Evolutionary conservation across 2,329 filamentous ascomycete species (phyloP).

Genomic region (Tolypocladium sp.): DNA sequence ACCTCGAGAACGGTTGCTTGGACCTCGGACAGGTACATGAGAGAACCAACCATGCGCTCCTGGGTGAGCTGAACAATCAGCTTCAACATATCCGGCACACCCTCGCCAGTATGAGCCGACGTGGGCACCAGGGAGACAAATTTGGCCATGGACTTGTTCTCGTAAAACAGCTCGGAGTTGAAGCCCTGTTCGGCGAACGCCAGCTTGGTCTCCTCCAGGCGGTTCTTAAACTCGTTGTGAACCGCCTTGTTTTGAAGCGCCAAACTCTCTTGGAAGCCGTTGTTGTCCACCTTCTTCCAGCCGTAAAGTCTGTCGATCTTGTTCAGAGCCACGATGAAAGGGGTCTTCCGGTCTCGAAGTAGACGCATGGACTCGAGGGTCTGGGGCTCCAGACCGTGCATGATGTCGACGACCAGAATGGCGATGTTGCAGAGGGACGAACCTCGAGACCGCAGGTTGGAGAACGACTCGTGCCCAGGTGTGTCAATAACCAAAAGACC

Average conservation of each 20-base stretch:
- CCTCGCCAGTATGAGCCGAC: slow-evolving; percentile 96
- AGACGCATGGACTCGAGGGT: slow-evolving; percentile 96
- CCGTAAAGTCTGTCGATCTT: slow-evolving; percentile 99
- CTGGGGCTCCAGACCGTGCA: slow-evolving; percentile 97
- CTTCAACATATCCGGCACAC: slow-evolving; percentile 98
- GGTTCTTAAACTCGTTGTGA: slow-evolving; percentile 87
- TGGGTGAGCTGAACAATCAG: slow-evolving; percentile 86
- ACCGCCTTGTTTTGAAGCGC: slow-evolving; percentile 85
- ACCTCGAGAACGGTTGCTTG: slow-evolving; percentile 97
- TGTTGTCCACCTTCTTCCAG: slow-evolving; percentile 98
- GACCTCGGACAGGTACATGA: slow-evolving; percentile 98
- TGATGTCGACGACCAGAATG: slow-evolving; percentile 97
- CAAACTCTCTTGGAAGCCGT: slow-evolving; percentile 91
- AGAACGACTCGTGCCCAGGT: slow-evolving; percentile 99
- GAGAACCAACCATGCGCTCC: slow-evolving; percentile 90
- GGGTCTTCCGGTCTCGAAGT: slow-evolving; percentile 86
- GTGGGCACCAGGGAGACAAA: slow-evolving; percentile 95
- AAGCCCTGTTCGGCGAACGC: slow-evolving; percentile 95
- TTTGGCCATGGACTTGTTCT: slow-evolving; percentile 95
- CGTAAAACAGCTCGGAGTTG: slow-evolving; percentile 93
- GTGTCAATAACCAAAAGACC: slow-evolving; percentile 96
- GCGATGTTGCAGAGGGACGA: slow-evolving; percentile 99
- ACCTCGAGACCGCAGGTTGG: slow-evolving; percentile 90
- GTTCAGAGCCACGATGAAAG: slow-evolving; percentile 97
- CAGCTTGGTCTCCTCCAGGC: slow-evolving; percentile 83